phyloP scores from a whole-genome alignment of 495 filamentous ascomycete genomes.

The Aspergillus cristatus region DNA sequence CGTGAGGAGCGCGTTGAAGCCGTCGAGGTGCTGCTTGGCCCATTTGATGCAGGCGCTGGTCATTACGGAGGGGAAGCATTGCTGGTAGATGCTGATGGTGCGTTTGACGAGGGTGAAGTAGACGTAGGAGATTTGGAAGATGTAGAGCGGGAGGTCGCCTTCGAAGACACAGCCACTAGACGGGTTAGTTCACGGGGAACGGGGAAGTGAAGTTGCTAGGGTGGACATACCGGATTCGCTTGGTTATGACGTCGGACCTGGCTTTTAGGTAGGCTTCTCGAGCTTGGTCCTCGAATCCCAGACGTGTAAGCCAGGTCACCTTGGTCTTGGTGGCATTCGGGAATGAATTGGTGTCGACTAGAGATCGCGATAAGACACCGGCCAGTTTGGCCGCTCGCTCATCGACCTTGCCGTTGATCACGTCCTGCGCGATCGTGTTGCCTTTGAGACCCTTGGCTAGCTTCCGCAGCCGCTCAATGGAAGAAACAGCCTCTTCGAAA shows the following conservation, averaged over 20 bases:
- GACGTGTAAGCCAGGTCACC: constrained; percentile 69
- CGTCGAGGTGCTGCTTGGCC: constrained; percentile 87
- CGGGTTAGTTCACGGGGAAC: too few relatives aligned
- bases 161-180: constrained; percentile 84
- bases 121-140: constrained; percentile 91
- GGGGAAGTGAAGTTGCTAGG: background rate
- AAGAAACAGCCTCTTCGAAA: constrained; percentile 74
- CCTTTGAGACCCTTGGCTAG: constrained; percentile 71
- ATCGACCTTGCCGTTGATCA: constrained; percentile 82
- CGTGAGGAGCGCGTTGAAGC: constrained; percentile 72
- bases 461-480: constrained; percentile 72
- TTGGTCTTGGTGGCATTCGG: constrained; percentile 61
- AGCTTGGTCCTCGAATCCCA: constrained; percentile 86
- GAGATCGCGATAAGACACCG: constrained; percentile 57
- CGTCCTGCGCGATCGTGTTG: constrained; percentile 76
- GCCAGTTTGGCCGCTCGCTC: constrained; percentile 76
- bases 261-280: constrained; percentile 78
- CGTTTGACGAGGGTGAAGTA: constrained; percentile 93
- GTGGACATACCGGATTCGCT: constrained; percentile 64
- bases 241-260: constrained; percentile 63
- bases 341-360: constrained; percentile 66
- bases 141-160: constrained; percentile 82
- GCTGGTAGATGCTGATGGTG: constrained; percentile 78
- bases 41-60: constrained; percentile 91
- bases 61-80: constrained; percentile 77